Conservation (phyloP, 352 stramenopile species). For the Globisporangium nagaii region DNA sequence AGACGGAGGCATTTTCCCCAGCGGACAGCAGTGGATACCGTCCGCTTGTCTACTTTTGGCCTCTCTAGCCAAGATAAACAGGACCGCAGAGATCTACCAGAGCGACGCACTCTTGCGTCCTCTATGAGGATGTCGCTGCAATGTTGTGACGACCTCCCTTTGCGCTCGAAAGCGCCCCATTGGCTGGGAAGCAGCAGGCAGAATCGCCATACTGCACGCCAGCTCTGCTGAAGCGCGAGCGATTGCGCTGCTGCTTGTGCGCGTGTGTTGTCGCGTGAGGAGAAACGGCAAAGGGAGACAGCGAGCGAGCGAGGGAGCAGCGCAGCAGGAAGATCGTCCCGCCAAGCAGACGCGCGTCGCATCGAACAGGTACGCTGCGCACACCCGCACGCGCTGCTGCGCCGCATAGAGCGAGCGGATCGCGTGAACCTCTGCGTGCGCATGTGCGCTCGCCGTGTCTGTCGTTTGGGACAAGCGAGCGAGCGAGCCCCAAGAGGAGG, state of each 20-base stretch:
- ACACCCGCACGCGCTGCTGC: no score
- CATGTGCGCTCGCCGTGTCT: background rate
- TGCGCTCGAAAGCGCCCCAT: background rate
- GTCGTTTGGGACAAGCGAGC: slow-evolving; percentile 3
- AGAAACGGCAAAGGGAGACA: slow-evolving; percentile 3
- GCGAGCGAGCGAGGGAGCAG: background rate
- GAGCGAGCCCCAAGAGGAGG: background rate
- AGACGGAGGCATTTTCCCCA: no score
- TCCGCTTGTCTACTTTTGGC: no score
- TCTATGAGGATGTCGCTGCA: no score
- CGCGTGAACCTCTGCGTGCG: slow-evolving; percentile 4
- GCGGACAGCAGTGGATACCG: no score
- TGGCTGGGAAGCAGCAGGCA: background rate
- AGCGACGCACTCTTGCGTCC: no score
- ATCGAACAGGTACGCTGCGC: slow-evolving; percentile 1
- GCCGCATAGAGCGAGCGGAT: background rate
- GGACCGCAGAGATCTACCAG: no score
- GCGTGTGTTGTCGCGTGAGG: slow-evolving; percentile 1
- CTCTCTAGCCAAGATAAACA: no score
- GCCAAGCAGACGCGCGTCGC: background rate
- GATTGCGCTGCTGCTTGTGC: background rate
- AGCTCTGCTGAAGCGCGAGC: background rate
- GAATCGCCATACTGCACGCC: background rate
- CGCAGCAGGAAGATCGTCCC: slow-evolving; percentile 6
- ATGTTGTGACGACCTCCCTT: background rate